A percentile compares a stretch with the other conserved stretches of the same genome.
These are phyloP conservation scores for Blepharisma stoltei DNA, from an alignment of 73 alveolate species.

Conservation along the genomic window DNA sequence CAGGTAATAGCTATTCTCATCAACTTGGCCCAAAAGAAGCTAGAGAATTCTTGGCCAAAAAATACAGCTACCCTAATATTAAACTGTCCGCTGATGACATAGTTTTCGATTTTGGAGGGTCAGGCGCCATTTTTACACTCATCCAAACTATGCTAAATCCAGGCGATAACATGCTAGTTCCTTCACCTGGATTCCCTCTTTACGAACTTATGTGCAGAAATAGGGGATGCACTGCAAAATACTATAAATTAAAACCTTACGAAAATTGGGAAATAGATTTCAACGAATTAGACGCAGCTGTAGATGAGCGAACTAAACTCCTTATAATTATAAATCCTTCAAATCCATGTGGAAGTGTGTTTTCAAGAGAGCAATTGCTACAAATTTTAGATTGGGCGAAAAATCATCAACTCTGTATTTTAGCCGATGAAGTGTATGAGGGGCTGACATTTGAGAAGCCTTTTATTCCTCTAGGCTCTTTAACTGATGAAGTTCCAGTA, in stretches of 20 bases:
- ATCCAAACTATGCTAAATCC: neutral
- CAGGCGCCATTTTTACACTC: neutral
- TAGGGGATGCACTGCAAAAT: neutral
- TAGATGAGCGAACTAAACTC: constrained; percentile 32
- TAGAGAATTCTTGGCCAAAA: too few species aligned
- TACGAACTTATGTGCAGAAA: neutral
- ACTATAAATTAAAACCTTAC: neutral
- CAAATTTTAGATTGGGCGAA: constrained; percentile 62
- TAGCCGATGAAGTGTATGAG: constrained; percentile 99
- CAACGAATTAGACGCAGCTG: neutral
- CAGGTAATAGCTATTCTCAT: too few species aligned
- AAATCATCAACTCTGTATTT: constrained; percentile 70
- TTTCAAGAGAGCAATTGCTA: constrained; percentile 64
- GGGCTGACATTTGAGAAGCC: constrained; percentile 31
- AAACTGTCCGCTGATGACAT: too few species aligned
- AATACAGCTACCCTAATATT: too few species aligned
- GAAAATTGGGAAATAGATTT: neutral
- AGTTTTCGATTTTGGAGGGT: neutral
- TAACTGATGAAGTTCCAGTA: too few species aligned
- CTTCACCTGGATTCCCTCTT: neutral
- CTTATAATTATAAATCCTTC: constrained; percentile 96
- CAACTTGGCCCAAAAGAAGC: too few species aligned
- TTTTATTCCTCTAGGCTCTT: too few species aligned
- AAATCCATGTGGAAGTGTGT: constrained; percentile 94
- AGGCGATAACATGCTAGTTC: neutral